Evolutionary conservation across 108 stramenopile species (phyloP).

Genomic region (Poteriospumella lacustris): DNA sequence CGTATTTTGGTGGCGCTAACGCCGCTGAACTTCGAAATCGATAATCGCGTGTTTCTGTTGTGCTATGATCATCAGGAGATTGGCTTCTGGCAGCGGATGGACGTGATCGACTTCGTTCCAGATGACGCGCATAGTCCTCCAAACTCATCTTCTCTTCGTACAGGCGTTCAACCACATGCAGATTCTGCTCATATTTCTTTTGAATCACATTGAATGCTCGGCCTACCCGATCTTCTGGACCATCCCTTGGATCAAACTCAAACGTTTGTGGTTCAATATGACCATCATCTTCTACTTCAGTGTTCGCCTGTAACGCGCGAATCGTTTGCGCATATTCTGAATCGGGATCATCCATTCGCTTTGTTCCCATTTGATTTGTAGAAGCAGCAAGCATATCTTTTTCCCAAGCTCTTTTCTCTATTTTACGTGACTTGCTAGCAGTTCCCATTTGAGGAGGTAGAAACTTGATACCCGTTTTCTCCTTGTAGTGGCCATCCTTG

Average conservation of each 20-base stretch:
- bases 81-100: too few relatives aligned
- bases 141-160: neutral
- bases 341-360: neutral
- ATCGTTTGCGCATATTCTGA: neutral
- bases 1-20: too few relatives aligned
- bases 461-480: neutral
- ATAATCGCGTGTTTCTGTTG: too few relatives aligned
- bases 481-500: neutral
- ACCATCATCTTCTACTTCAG: neutral
- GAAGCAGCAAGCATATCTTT: neutral
- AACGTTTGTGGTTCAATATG: neutral
- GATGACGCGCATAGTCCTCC: neutral
- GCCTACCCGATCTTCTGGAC: too few relatives aligned
- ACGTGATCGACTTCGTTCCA: neutral
- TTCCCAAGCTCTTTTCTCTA: neutral
- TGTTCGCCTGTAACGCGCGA: neutral
- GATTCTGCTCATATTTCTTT: neutral
- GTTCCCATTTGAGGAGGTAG: neutral
- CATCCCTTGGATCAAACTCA: too few relatives aligned
- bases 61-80: too few relatives aligned
- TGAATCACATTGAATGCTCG: neutral
- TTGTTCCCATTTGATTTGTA: neutral
- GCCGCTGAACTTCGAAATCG: too few relatives aligned
- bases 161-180: neutral
- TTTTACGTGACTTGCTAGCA: neutral